Percentiles rank a stretch among this genome's conserved stretches.
Evolutionary conservation across 192 early-diverging fungal genomes (phyloP).

Genomic region (Mortierella alpina): DNA sequence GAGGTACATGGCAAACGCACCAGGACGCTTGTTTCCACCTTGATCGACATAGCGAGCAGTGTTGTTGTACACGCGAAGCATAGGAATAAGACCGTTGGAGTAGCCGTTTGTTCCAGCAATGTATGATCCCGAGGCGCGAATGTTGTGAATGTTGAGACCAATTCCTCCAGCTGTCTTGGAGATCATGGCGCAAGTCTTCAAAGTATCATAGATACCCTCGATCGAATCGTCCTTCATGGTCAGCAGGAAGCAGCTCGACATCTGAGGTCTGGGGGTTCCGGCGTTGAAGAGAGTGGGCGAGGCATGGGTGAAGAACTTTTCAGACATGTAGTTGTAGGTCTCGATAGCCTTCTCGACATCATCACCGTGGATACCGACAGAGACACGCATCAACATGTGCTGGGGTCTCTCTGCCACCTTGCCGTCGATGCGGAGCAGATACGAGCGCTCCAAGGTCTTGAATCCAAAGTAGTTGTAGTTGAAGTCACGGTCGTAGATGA

Average conservation of each 20-base stretch:
- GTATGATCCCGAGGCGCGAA: slow-evolving; percentile 93
- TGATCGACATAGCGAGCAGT: slow-evolving; percentile 98
- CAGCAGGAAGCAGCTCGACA: slow-evolving; percentile 94
- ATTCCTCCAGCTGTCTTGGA: slow-evolving; percentile 98
- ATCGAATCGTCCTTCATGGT: slow-evolving; percentile 97
- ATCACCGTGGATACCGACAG: slow-evolving; percentile 95
- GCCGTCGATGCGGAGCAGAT: slow-evolving; percentile 88
- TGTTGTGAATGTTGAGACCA: slow-evolving; percentile 96
- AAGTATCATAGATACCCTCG: slow-evolving; percentile 97
- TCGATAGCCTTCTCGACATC: slow-evolving; percentile 93
- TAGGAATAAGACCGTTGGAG: slow-evolving; percentile 95
- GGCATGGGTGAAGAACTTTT: slow-evolving; percentile 96
- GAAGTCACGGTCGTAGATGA: slow-evolving; percentile 97
- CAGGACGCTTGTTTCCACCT: slow-evolving; percentile 97
- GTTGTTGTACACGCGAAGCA: slow-evolving; percentile 98
- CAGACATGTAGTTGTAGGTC: slow-evolving; percentile 92
- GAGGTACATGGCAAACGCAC: slow-evolving; percentile 97
- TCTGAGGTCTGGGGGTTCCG: slow-evolving; percentile 93
- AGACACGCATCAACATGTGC: slow-evolving; percentile 97
- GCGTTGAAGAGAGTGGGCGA: slow-evolving; percentile 98
- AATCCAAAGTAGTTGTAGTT: slow-evolving; percentile 99
- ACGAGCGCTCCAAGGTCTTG: slow-evolving; percentile 97
- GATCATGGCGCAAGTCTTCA: slow-evolving; percentile 96
- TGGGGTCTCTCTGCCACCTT: slow-evolving; percentile 94
- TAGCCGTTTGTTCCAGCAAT: slow-evolving; percentile 98